A percentile compares a stretch with the other conserved stretches of the same genome.
Conservation (phyloP, 805 yeast genomes). For the Sporopachydermia lactativora region DNA sequence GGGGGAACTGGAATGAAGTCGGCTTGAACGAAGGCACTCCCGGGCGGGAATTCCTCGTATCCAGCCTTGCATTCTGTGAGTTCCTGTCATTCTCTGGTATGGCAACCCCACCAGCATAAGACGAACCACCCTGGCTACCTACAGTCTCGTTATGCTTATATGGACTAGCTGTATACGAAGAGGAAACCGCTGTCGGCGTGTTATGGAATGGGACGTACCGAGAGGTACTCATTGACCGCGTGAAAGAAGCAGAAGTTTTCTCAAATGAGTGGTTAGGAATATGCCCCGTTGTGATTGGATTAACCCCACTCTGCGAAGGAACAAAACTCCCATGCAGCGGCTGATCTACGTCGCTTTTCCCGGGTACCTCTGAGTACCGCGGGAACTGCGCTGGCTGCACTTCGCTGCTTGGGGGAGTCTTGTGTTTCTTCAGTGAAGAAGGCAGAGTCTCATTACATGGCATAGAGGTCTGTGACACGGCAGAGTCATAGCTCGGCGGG, state of each 20-base stretch:
- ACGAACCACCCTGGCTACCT: neutral
- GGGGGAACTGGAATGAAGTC: constrained; percentile 1
- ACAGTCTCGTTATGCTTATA: neutral
- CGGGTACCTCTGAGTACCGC: constrained; percentile 6
- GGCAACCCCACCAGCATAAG: neutral
- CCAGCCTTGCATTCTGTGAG: neutral
- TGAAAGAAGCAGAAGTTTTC: constrained; percentile 18
- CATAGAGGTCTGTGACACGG: constrained; percentile 6
- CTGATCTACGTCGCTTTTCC: constrained; percentile 5
- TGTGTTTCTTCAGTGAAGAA: constrained; percentile 20
- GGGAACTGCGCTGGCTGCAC: constrained; percentile 4
- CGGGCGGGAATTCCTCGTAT: constrained; percentile 5
- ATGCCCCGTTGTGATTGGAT: constrained; percentile 7
- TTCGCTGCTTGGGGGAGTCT: constrained; percentile 5
- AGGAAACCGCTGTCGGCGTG: constrained; percentile 33
- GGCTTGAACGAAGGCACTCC: neutral
- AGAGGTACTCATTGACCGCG: constrained; percentile 12
- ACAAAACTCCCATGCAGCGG: constrained; percentile 7
- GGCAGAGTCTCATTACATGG: constrained; percentile 11
- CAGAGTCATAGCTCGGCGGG: constrained; percentile 23
- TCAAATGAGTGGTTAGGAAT: constrained; percentile 11
- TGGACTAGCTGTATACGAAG: constrained; percentile 27
- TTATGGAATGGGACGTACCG: constrained; percentile 27
- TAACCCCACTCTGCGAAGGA: constrained; percentile 2
- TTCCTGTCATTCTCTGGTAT: no score